Percentiles rank a stretch among this genome's conserved stretches.
These are phyloP conservation scores for Neurospora sp. DNA, from an alignment of 495 filamentous ascomycete genomes.

Conservation along the genomic window DNA sequence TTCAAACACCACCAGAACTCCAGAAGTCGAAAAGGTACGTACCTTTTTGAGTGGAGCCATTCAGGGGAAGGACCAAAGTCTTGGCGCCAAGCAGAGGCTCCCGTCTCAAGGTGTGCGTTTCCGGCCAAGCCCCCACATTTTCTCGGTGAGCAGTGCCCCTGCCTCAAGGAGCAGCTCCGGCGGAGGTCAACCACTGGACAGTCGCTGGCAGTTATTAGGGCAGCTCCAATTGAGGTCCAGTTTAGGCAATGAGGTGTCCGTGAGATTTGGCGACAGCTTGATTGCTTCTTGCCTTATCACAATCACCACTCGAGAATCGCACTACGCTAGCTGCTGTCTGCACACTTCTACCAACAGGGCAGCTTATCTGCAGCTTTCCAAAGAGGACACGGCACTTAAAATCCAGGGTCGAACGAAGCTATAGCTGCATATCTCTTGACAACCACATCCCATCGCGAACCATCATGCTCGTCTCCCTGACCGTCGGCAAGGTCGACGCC, in stretches of 20 bases:
- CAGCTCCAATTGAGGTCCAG: background rate
- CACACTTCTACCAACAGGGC: background rate
- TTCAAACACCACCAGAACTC: background rate
- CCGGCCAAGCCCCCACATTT: background rate
- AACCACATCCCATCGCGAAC: background rate
- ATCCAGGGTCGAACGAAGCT: background rate
- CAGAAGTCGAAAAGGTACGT: background rate
- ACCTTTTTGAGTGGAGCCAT: background rate
- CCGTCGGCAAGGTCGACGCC: constrained; percentile 97
- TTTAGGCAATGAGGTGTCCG: background rate
- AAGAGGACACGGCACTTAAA: background rate
- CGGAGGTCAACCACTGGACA: background rate
- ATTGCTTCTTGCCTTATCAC: background rate
- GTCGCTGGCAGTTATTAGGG: background rate
- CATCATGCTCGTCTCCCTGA: constrained; percentile 88
- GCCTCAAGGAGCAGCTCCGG: background rate
- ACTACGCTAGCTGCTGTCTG: background rate
- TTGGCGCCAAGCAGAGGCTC: background rate
- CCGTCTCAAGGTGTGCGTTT: background rate
- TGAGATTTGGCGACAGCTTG: background rate
- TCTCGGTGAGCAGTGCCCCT: background rate
- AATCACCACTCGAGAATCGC: background rate
- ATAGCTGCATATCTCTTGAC: background rate
- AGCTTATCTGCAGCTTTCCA: background rate
- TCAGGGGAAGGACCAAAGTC: background rate